phyloP scores from a whole-genome alignment of 139 green algal species.

The Chlamydomonas eustigma region DNA sequence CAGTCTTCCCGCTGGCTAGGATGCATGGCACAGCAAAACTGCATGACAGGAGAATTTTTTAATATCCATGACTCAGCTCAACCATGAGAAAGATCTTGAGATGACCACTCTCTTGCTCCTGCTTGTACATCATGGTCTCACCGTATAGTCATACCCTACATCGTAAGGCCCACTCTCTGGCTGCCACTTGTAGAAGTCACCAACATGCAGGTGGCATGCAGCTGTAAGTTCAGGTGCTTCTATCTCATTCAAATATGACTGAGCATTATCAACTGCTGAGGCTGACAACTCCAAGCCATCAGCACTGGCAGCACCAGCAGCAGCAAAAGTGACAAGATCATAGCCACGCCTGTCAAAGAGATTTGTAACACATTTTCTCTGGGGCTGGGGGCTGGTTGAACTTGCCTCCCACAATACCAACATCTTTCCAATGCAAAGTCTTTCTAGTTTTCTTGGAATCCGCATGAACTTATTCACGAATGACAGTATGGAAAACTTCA shows the following conservation, averaged over 20 bases:
- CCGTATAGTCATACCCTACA: conserved; percentile 5
- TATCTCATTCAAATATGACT: neutral
- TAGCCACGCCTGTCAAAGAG: neutral
- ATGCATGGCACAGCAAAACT: conserved; percentile 11
- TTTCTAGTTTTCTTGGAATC: too few species aligned
- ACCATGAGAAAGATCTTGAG: too few species aligned
- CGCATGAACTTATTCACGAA: too few species aligned
- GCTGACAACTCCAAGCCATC: neutral
- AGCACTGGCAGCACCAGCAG: neutral
- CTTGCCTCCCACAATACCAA: too few species aligned
- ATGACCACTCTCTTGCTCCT: too few species aligned
- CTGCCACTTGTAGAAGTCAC: neutral
- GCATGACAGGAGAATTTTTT: neutral
- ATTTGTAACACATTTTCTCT: too few species aligned
- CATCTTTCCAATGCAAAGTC: too few species aligned
- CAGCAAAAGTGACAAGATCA: conserved; percentile 1
- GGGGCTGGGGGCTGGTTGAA: too few species aligned
- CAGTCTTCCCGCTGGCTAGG: neutral
- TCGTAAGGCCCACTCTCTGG: neutral
- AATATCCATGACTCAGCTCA: neutral
- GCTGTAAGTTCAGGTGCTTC: neutral
- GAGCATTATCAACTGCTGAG: neutral
- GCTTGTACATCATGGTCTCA: too few species aligned
- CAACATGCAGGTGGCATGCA: neutral
- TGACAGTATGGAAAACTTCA: neutral